These are phyloP conservation scores for Primulina huaijiensis DNA, from an alignment of 257 asterid species.

Conservation along the genomic window DNA sequence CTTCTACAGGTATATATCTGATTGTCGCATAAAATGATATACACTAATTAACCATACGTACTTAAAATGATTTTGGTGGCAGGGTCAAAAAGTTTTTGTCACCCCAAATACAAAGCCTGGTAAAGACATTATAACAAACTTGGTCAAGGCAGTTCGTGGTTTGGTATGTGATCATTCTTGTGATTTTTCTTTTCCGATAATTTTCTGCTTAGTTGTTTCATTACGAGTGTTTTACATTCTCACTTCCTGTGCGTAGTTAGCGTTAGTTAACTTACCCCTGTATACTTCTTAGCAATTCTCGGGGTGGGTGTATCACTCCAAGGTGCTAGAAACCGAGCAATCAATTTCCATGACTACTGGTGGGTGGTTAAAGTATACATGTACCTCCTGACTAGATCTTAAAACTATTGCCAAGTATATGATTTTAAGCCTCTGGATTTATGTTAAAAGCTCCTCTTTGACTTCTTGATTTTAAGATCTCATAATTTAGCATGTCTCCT, in stretches of 20 bases:
- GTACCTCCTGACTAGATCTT: background rate
- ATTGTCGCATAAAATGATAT: slow-evolving; percentile 20
- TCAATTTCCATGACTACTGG: background rate
- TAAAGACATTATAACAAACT: slow-evolving; percentile 60
- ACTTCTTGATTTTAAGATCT: background rate
- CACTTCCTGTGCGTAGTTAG: background rate
- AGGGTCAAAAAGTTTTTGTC: slow-evolving; percentile 76
- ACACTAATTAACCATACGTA: background rate
- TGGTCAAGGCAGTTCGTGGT: slow-evolving; percentile 90
- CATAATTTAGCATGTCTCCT: background rate
- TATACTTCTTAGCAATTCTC: background rate
- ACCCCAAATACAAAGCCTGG: slow-evolving; percentile 97
- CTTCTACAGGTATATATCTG: slow-evolving; percentile 61
- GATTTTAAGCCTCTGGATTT: background rate
- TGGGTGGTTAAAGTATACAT: background rate
- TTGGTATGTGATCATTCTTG: slow-evolving; percentile 45
- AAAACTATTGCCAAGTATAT: background rate
- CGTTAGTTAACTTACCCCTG: background rate
- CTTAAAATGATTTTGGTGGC: slow-evolving; percentile 37
- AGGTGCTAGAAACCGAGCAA: background rate
- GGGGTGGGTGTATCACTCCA: background rate
- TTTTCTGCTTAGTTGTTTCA: background rate
- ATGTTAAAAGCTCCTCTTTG: background rate
- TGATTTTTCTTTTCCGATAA: slow-evolving; percentile 17
- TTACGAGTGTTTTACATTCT: background rate